Evolutionary conservation across 306 rosid species (phyloP), one percentile per base, ranked within the genome.

Genomic region (Inga laurina): DNA sequence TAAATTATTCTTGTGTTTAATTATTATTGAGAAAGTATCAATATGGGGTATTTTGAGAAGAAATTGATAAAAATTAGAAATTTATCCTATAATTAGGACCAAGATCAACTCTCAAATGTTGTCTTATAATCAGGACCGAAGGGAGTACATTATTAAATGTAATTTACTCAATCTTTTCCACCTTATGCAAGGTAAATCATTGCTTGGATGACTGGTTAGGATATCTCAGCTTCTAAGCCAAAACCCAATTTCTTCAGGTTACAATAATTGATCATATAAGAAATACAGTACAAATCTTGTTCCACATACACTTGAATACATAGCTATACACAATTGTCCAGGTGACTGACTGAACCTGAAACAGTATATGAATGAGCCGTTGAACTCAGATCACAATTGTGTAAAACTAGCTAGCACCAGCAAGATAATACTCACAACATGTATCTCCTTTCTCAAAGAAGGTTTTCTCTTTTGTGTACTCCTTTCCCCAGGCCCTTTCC

Each of bases 401-500:
- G 45, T 5, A 34, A 15, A 16, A 3, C n/a, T 16, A 5, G 37
- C 14, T n/a, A 41, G 51, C 30, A 39, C 13, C 51, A 41, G 2
- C 19, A 70, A 21, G 18, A 39, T 45, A 43, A 11, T n/a, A 43
- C 27, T 27, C 64, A 32, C 34, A 30, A 19, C 48, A 21, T 56
- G 52, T 49, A 35, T 49, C 64, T 27, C 69, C 82, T 9, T n/a
- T 32, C 69, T 87, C 84, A 71, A 86, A 94, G 89, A 74, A 94
- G 94, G 77, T 85, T 82, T 62, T 57, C 81, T 12, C 92, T 78
- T 75, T 84, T 87, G 13, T 87, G 16, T 64, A 14, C 68, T 65
- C 80, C 39, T 78, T 82, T 15, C 97, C 94, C 89, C 91, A 76
- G 52, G 95, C 97, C 75, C 89, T 94, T 81, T 86, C 92, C 93